Base-by-base conservation (phyloP, 1,284 basidiomycete species). In the Leccinum griseonigrum region DNA sequence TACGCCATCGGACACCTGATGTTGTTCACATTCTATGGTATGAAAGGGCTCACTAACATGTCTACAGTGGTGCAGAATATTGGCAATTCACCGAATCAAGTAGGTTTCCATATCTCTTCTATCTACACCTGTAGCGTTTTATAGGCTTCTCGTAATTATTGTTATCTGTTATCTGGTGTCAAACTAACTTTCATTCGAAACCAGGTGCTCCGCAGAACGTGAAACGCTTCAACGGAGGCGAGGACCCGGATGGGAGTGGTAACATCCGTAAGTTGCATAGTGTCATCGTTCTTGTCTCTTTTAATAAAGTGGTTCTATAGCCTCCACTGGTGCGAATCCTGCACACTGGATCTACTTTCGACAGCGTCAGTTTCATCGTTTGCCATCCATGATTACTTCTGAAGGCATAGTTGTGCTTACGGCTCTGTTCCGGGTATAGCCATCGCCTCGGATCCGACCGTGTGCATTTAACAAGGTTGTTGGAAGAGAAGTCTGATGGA, bases 41-140 rank as follows among this genome's bases (percentile, higher is more conserved):
- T 26, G 13, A 48, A 48, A 48, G 4, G 10, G 46, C n/a, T 55
- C 32, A 31, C 10, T 10, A 3, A 36, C 34, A 3, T 52, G 26
- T 36, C 58, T 56, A 14, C 48, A 82, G 79, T 58, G 79, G 69
- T 13, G 75, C 76, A 1, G 78, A 82, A 64, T 82, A 77, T 64
- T 83, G 80, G 81, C 74, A 81, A 52, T 79, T 76, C 62, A 40
- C 66, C 29, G 80, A 82, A 61, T 68, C 64, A 26, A 73, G 75
- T 78, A 58, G 36, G 32, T 57, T 11, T 38, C 10, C 10, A 4
- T 3, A 26, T 28, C 22, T 13, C 22, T 31, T 26, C 22, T 50
- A 13, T 54, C 56, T 10, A 18, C 22, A 10, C 18, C 46, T 22
- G 11, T 40, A 11, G 59, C 11, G n/a, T 32, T 51, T 31, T 14